Evolutionary conservation across 305 asterid genomes (phyloP), one percentile per base, ranked within the genome.

Genomic region (Ilex paraguariensis): DNA sequence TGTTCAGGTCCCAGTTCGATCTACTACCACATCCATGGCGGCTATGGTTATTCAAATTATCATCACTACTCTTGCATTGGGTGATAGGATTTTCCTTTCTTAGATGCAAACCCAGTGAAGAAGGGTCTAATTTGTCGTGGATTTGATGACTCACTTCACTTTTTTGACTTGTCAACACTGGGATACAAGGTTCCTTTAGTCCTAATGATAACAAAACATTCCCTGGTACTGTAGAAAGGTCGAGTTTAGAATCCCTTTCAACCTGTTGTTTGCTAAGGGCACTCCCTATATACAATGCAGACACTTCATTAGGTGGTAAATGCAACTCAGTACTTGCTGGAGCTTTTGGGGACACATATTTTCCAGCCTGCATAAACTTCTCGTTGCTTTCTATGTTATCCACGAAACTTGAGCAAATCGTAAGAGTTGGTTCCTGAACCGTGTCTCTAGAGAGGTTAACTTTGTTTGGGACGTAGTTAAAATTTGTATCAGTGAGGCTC

Each of bases 1-100:
- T 83, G 70, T 91, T 91, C 80, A 91, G 70, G 79, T 91, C 96
- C 98, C 95, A 91, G 63, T 78, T 83, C 30, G 92, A 83, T 67
- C 95, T 71, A 70, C 83, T 71, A 69, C 86, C 58, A 67, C 57
- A 61, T 10, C 48, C 73, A 31, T 33, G 64, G 69, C 59, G 67
- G 70, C 69, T 63, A 61, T 39, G 73, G 21, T 59, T 60, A 40
- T 63, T 67, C 13, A 49, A 56, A 40, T 33, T 67, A 70, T 66
- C 56, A 60, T 66, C 76, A 32, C 50, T 70, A 56, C 68, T 77
- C 51, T 60, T 75, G 31, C 58, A 16, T 69, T 61, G 65, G 53
- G 55, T 33, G 40, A 64, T 64, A 36, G 54, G 66, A 52, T 70
- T 69, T 59, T 69, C 87, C 65, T 73, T 67, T 30, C 62, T 70